These are phyloP conservation scores for Vitis hybrid DNA, from an alignment of 177 flowering plant genomes.

Conservation along the genomic window DNA sequence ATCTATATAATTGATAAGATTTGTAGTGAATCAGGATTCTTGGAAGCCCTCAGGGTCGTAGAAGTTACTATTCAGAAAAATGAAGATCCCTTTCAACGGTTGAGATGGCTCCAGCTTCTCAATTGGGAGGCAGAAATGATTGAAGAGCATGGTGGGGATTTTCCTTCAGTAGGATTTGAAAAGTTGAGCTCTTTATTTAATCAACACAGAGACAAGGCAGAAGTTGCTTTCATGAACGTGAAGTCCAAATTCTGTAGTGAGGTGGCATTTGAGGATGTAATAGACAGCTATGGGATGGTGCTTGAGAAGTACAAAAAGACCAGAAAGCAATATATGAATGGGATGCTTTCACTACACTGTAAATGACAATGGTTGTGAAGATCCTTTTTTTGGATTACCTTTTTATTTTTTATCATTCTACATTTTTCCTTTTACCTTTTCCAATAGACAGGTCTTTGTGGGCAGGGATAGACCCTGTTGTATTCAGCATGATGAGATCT, in stretches of 20 bases:
- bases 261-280: conserved; percentile 37
- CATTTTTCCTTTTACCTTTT: background rate
- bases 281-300: conserved; percentile 31
- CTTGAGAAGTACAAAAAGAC: conserved; percentile 51
- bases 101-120: conserved; percentile 58
- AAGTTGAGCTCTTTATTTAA: conserved; percentile 14
- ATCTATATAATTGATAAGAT: conserved; percentile 34
- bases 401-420: background rate
- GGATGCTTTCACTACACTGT: conserved; percentile 69
- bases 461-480: no score
- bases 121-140: conserved; percentile 16
- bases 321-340: conserved; percentile 63
- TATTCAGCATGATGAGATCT: no score
- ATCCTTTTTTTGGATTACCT: background rate
- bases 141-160: conserved; percentile 13
- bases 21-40: conserved; percentile 30
- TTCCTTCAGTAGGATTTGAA: conserved; percentile 16
- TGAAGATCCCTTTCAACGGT: conserved; percentile 45
- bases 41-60: conserved; percentile 29
- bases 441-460: background rate
- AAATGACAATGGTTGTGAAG: background rate
- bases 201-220: conserved; percentile 28
- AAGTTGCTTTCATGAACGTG: conserved; percentile 36
- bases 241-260: conserved; percentile 52
- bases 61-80: conserved; percentile 32